Base-by-base conservation (phyloP, 2,329 filamentous ascomycete species). In the Incumbomyces lentus region DNA sequence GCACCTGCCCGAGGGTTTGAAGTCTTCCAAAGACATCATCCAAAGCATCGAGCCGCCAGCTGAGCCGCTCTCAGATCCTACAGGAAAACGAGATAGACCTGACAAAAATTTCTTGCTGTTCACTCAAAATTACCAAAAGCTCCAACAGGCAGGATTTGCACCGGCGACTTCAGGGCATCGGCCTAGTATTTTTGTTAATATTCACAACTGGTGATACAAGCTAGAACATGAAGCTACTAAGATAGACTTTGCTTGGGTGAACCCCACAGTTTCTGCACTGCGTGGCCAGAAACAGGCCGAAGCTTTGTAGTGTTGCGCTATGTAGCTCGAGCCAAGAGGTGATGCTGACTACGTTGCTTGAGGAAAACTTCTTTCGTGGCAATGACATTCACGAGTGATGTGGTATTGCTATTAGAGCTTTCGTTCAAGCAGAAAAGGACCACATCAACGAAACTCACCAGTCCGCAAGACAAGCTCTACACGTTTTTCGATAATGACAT, bases 21-120 rank as follows among this genome's bases (percentile, higher is more conserved):
- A 22, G 12, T 22, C 31, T 33, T 17, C 40, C 8, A 18, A 7
- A 22, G 17, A 22, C 26, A 26, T 44, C 30, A 44, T 32, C 11
- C 14, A 35, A 36, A 44, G 40, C 29, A 35, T 44, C 8, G 40
- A 44, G 32, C 35, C 30, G 35, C 40, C 26, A 42, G 18, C 6
- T 14, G 16, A 17, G 22, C 29, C 13, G 17, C 5, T n/a, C 5
- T 7, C 22, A 18, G n/a, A 10, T 13, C 6, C 31, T 8, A 13
- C 40, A 12, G 35, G 14, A 18, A 11, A 8, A 10, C 30, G 13
- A 6, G 18, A 14, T 35, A 13, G 6, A 44, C 30, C 40, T 11
- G 40, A 34, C 14, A 35, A 30, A 7, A 26, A 34, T 13, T 44
- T 35, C 31, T 35, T 14, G 6, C 11, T 6, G 29, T 44, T 44